phyloP scores from a whole-genome alignment of 1,284 basidiomycete species.

The Cryptococcus floricola region DNA sequence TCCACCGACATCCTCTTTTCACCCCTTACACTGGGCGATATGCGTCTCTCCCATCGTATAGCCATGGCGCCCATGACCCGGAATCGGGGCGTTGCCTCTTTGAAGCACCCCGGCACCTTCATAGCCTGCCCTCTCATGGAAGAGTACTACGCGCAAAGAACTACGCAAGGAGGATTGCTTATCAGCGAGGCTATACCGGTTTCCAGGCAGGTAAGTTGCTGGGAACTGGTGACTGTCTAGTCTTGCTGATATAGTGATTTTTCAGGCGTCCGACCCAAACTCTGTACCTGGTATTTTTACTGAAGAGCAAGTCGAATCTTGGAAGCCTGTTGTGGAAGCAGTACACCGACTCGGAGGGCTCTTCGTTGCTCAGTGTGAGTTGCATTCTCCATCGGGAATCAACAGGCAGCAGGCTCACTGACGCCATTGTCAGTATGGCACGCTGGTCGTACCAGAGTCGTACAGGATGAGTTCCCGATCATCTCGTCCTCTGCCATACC shows the following conservation, averaged over 20 bases:
- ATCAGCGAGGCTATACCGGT: slow-evolving; percentile 2
- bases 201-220: neutral
- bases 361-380: slow-evolving; percentile 26
- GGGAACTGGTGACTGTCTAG: neutral
- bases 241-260: neutral
- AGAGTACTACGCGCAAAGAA: neutral
- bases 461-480: neutral
- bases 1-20: neutral
- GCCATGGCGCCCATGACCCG: neutral
- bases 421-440: slow-evolving; percentile 3
- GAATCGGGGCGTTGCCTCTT: neutral
- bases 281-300: slow-evolving; percentile 23
- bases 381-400: neutral
- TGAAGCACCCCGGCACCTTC: neutral
- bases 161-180: neutral
- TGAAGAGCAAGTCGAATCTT: slow-evolving; percentile 25
- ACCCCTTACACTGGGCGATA: neutral
- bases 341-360: slow-evolving; percentile 27
- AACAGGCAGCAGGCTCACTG: neutral
- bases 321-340: slow-evolving; percentile 24
- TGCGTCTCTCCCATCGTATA: neutral
- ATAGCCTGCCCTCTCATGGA: neutral
- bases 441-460: neutral
- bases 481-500: slow-evolving; percentile 13
- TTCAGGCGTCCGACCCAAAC: neutral